Evolutionary conservation across 345 rosid species (phyloP), one percentile per base, ranked within the genome.

Genomic region (Pugionium dolabratum): DNA sequence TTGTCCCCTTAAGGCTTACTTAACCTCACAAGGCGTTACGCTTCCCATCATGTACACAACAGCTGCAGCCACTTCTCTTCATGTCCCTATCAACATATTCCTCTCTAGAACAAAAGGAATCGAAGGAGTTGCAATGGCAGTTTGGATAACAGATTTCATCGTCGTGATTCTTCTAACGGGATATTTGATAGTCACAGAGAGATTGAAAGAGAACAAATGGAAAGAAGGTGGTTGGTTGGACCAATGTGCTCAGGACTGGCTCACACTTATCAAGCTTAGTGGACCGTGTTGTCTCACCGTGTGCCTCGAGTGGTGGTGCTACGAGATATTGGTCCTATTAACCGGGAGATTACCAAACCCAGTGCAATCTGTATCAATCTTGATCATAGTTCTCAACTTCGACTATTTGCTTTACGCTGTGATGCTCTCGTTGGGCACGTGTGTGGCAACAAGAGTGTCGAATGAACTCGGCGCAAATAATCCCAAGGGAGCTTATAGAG

Each of bases 261-360:
- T 81, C 37, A 76, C 73, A 41, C 57, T 94, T 48, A 68, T 86
- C 50, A 88, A 81, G 83, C 95, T 94, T 11, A 73, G 81, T 11
- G 97, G 89, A 33, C 86, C 97, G 0, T 90, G 86, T 74, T 94
- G 96, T 86, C 87, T 94, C 57, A 90, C 95, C 9, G 84, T 89
- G 35, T 94, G 97, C 81, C 96, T 94, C 2, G 97, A 90, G 66
- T 94, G 99, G 97, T 94, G 99, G 97, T 90, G 97, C 83, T 86
- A 79, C 66, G 99, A 94, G 86, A 82, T 85, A 73, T 71, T 94
- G 62, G 79, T 94, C 63, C 70, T 90, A 77, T 86, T 94, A 45
- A 77, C 96, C 0, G 96, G 99, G 11, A 78, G 83, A 41, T 71
- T 88, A 48, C 67, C 79, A 5, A 82, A 94, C 50, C 82, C 96